Percentiles rank a stretch among this genome's conserved stretches.
Evolutionary conservation across 139 green algal species (phyloP).

Genomic region (Micromonas pusilla): DNA sequence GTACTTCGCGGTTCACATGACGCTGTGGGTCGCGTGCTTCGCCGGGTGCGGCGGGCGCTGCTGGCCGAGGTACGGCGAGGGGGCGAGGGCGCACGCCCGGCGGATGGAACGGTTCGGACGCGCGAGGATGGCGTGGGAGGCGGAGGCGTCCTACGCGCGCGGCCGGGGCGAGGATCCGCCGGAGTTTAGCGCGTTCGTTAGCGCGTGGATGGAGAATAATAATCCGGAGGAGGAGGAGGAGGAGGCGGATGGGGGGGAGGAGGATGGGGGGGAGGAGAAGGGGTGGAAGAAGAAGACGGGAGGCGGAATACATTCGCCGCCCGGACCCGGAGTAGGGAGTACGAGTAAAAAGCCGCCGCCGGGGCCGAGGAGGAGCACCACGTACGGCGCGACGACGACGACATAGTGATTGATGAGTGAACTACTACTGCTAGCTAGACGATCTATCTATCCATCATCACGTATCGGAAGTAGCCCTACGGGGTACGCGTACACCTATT

Average conservation of each 20-base stretch:
- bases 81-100: neutral
- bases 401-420: too few relatives aligned
- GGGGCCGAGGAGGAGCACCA: too few relatives aligned
- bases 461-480: too few relatives aligned
- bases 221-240: neutral
- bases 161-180: neutral
- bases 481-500: too few relatives aligned
- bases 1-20: conserved; percentile 19
- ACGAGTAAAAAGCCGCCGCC: too few relatives aligned
- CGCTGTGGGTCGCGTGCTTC: conserved; percentile 15
- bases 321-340: too few relatives aligned
- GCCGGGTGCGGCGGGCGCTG: conserved; percentile 8
- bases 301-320: too few relatives aligned
- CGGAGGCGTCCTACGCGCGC: neutral
- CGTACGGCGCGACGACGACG: too few relatives aligned
- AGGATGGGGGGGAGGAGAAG: neutral
- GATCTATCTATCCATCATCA: neutral
- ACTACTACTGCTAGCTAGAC: neutral
- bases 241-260: too few relatives aligned
- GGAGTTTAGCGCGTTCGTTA: neutral
- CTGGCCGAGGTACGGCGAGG: conserved; percentile 20
- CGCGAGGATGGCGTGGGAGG: neutral
- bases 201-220: neutral
- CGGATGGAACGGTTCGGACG: neutral
- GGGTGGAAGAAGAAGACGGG: too few relatives aligned